Evolutionary conservation across 2,329 filamentous ascomycete genomes (phyloP).

Genomic region (Bipolaris sorokiniana): DNA sequence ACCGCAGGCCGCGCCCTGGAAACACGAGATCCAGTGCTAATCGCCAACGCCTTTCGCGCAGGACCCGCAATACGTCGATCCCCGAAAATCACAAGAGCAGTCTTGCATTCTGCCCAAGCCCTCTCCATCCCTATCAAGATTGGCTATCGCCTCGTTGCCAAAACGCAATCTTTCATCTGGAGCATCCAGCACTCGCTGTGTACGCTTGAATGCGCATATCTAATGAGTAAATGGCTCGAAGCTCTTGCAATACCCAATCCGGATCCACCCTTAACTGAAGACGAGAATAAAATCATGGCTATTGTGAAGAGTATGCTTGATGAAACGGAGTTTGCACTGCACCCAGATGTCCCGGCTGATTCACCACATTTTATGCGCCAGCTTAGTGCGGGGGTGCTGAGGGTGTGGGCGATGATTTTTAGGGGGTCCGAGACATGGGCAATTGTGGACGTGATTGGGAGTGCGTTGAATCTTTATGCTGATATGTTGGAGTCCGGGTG

Average conservation of each 20-base stretch:
- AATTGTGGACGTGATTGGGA: conserved; percentile 52
- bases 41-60: conserved; percentile 66
- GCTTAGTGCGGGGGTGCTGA: conserved; percentile 50
- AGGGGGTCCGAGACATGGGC: conserved; percentile 53
- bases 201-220: conserved; percentile 49
- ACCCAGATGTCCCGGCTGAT: conserved; percentile 36
- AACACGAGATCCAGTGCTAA: conserved; percentile 66
- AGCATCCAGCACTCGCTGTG: conserved; percentile 51
- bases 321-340: conserved; percentile 46
- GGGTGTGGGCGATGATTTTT: conserved; percentile 53
- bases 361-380: conserved; percentile 44
- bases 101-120: conserved; percentile 72
- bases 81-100: conserved; percentile 65
- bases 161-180: conserved; percentile 50
- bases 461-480: conserved; percentile 50
- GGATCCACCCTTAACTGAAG: conserved; percentile 46
- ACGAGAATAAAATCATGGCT: conserved; percentile 47
- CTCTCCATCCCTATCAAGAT: conserved; percentile 69
- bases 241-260: conserved; percentile 40
- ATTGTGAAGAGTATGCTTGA: conserved; percentile 53
- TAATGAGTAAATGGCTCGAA: conserved; percentile 52
- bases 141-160: conserved; percentile 49
- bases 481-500: conserved; percentile 49
- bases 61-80: conserved; percentile 66
- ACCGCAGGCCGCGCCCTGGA: conserved; percentile 68